Evolutionary conservation across 1,139 yeast species (phyloP), one percentile per base, ranked within the genome.

Genomic region (Schwanniomyces etchellsii): DNA sequence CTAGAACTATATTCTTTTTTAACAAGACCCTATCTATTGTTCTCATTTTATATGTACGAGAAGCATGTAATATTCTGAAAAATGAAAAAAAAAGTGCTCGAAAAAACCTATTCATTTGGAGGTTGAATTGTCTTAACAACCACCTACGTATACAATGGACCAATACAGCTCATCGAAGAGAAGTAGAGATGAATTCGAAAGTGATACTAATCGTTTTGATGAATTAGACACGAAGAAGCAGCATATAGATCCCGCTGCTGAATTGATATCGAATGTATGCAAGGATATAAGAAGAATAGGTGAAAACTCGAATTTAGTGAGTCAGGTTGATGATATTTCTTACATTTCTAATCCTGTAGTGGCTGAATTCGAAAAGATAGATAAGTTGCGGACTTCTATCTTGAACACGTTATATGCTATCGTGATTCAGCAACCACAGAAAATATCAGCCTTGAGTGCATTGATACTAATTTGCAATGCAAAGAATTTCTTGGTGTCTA

Each of bases 391-490:
- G 36, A 61, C 58, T 30, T 74, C 81, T 12, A 64, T 82, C 14
- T 62, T 81, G 44, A 67, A 70, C 31, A 82, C 88, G 1, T 55
- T 86, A 20, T 69, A 70, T 36, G 86, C 95, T 1, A 74, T 84
- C 26, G 66, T 83, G 6, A 57, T 73, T 25, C 98, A 91, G 55
- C 96, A 89, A 55, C 97, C 97, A 1, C 95, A 89, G 44, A 91
- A 89, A 52, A 74, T 81, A 37, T 75, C 79, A 16, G 74, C 81
- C 15, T 59, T 89, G 36, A 72, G 86, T 20, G 77, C 81, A n/a
- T 67, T 86, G 41, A 60, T 89, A 7, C 69, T 81, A 43, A 65
- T 81, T 21, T 78, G 86, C 35, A 81, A 82, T 55, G 67, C 82
- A 11, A 72, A 72, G 40, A 79, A 79, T 52, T 71, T 74, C 30